These are phyloP conservation scores for Paspalum vaginatum DNA, from an alignment of 176 grass and related monocot genomes.

Conservation along the genomic window DNA sequence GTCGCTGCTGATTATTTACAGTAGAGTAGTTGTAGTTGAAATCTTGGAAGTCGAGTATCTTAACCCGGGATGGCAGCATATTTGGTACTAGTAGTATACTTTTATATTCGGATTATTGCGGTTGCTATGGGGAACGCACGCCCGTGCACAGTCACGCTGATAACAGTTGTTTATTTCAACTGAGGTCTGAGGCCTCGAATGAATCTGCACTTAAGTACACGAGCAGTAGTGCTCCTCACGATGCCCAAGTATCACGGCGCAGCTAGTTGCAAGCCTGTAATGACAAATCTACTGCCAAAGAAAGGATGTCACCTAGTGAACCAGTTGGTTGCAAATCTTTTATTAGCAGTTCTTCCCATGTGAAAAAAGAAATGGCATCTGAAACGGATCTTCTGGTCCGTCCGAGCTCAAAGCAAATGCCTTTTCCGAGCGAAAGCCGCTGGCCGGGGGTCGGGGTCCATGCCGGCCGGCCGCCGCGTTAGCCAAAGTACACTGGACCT, in stretches of 20 bases:
- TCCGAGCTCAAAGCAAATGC: constrained; percentile 11
- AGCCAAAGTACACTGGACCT: constrained; percentile 20
- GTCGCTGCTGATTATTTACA: not conserved
- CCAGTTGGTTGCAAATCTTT: no score
- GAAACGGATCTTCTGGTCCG: not conserved
- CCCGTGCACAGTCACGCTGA: not conserved
- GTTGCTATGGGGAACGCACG: not conserved
- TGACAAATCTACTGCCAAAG: not conserved
- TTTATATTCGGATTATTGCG: not conserved
- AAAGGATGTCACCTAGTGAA: no score
- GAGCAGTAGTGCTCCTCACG: not conserved
- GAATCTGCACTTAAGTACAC: not conserved
- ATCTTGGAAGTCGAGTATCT: constrained; percentile 17
- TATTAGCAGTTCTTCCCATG: constrained; percentile 19
- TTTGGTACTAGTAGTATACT: not conserved
- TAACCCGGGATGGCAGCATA: constrained; percentile 21
- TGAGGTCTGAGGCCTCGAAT: not conserved
- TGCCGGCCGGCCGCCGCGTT: not conserved
- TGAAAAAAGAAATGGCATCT: constrained; percentile 24
- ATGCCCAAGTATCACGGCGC: not conserved
- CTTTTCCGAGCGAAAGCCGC: constrained; percentile 22
- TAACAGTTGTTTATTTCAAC: not conserved
- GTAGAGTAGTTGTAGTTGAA: not conserved
- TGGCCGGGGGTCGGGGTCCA: not conserved
- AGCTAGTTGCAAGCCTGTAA: not conserved